Percentiles rank a stretch among this genome's conserved stretches.
Evolutionary conservation across 768 basidiomycete genomes (phyloP).

Genomic region (Termitomyces heimii): DNA sequence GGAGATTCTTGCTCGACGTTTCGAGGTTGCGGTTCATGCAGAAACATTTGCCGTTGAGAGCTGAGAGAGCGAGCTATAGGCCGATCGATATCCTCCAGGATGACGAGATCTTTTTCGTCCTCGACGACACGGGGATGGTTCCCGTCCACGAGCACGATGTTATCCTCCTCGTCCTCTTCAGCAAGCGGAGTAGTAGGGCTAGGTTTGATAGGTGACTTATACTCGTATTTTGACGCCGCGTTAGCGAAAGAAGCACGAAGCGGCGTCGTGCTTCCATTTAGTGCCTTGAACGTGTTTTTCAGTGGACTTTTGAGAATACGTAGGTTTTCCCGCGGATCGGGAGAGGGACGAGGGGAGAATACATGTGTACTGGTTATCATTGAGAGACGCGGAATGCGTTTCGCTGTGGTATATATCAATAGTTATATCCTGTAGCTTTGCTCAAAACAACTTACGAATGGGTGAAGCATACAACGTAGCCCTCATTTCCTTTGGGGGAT

Average conservation of each 20-base stretch:
- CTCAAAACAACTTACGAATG: conserved; percentile 27
- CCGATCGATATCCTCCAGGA: conserved; percentile 59
- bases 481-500: conserved; percentile 70
- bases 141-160: conserved; percentile 59
- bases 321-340: conserved; percentile 57
- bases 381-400: conserved; percentile 56
- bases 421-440: neutral
- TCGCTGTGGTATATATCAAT: conserved; percentile 18
- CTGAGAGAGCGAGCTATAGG: conserved; percentile 10
- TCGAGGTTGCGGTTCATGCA: conserved; percentile 12
- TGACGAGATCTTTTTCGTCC: conserved; percentile 65
- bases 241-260: conserved; percentile 6
- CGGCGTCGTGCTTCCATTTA: conserved; percentile 11
- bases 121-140: conserved; percentile 63
- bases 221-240: neutral
- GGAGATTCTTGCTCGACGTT: conserved; percentile 18
- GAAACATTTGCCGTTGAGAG: neutral
- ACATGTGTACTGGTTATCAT: conserved; percentile 76
- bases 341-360: conserved; percentile 58
- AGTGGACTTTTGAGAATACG: conserved; percentile 56
- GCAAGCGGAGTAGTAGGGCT: neutral
- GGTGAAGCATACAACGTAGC: conserved; percentile 46
- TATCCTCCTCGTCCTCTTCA: conserved; percentile 28
- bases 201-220: conserved; percentile 4
- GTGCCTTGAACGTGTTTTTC: conserved; percentile 29